Base-by-base conservation (phyloP, 2,329 filamentous ascomycete genomes). In the Elsinoe ampelina region DNA sequence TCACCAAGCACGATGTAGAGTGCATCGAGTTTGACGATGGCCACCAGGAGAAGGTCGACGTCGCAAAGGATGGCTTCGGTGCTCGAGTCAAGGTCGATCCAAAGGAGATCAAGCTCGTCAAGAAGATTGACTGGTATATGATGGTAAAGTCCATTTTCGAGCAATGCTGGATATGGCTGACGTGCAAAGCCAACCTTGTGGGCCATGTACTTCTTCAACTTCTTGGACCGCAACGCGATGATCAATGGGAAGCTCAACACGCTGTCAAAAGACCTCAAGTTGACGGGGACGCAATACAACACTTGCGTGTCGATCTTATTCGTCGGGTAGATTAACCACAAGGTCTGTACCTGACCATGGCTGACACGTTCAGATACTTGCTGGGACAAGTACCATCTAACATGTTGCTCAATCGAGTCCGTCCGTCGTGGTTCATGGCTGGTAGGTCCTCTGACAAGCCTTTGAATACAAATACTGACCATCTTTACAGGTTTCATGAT, bases 241-340 rank as follows among this genome's bases (percentile, higher is more conserved):
- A 32, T 47, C 42, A 47, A 47, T n/a, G 42, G 42, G 5, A 47
- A 47, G 42, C 42, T 47, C 19, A 47, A 47, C 10, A 47, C 20
- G 8, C 42, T 47, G 11, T 47, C 42, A 13, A 32, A 55, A 8
- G 76, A 79, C 45, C 66, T 77, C 13, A 65, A 68, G 6, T 65
- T 77, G 61, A 68, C 66, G 1, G 73, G 72, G 5, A 72, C 70
- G 5, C 70, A 76, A 60, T 75, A 73, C 61, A 68, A 74, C 58
- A 75, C 73, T n/a, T 69, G 68, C 55, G 69, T 75, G n/a, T 70
- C 67, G 19, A 72, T 75, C 54, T 62, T 74, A 5, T 75, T 74
- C 57, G 72, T 73, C 10, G 71, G 72, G 38, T 69, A 69, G 52
- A 64, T 68, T 54, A 8, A 12, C n/a, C 15, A 13, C 3, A 39